These are phyloP conservation scores for Carex scoparia DNA, from an alignment of 176 grass and related monocot genomes.

Conservation along the genomic window DNA sequence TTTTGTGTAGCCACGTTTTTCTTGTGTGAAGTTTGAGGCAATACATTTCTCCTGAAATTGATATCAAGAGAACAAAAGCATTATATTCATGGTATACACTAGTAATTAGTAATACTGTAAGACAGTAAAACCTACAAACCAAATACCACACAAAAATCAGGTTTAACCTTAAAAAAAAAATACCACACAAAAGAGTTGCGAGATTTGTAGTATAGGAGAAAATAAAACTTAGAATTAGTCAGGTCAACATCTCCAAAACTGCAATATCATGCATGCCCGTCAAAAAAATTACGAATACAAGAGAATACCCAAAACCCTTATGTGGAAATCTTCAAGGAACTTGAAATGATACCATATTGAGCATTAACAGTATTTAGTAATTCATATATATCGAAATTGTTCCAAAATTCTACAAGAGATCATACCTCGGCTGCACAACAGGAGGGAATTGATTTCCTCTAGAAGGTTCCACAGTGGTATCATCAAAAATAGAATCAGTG, in stretches of 20 bases:
- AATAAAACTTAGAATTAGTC: background rate
- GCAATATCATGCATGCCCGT: background rate
- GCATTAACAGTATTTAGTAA: background rate
- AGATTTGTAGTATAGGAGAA: background rate
- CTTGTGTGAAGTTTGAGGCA: slow-evolving; percentile 1
- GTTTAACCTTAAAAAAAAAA: background rate
- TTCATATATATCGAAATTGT: background rate
- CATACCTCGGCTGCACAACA: slow-evolving; percentile 24
- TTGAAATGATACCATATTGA: background rate
- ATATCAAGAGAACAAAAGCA: background rate
- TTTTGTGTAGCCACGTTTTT: background rate
- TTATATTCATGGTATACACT: background rate
- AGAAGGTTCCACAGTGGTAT: slow-evolving; percentile 1
- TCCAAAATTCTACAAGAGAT: slow-evolving; percentile 7
- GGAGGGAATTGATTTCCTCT: slow-evolving; percentile 19
- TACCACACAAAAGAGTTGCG: background rate
- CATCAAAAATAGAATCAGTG: slow-evolving; percentile 3
- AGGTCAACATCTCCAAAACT: background rate
- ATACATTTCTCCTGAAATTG: background rate
- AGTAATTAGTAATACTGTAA: background rate
- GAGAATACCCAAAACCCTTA: background rate
- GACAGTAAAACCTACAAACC: background rate
- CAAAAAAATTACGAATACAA: too few relatives aligned
- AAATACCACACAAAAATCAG: background rate
- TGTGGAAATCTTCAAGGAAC: background rate